Base-by-base conservation (phyloP, 208 protist species). In the Acanthamoeba healyi region DNA sequence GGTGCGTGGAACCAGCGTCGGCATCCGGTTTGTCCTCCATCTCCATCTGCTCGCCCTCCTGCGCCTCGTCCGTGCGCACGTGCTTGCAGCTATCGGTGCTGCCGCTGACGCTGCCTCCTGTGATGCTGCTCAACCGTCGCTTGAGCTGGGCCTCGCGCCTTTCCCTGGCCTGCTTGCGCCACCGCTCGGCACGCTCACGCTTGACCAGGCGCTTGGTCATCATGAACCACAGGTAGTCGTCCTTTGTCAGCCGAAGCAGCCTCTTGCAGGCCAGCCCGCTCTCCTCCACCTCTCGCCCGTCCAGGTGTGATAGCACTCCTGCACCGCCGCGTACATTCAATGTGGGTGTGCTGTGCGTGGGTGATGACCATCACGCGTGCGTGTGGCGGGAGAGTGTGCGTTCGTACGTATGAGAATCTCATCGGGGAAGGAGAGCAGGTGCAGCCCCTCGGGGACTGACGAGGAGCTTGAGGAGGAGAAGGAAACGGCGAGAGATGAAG, bases 141-240 rank as follows among this genome's bases (percentile, higher is more conserved):
- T 79, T 79, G 67, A 79, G 67, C 34, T 44, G 32, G 38, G 38
- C 38, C 34, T 79, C 67, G 67, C 67, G 67, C 2, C 67, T 32
- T 24, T 79, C 67, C 9, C 15, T 24, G 32, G 32, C 46, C 34
- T 32, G 32, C 81, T 38, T 54, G 44, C 54, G 81, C 54, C 32
- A 42, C 14, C 54, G n/a, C 54, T 88, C 81, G 22, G 38, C 54
- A 40, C 54, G 81, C 81, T 88, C 81, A 4, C 81, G 44, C 54
- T 88, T 88, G 44, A 63, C 54, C 49, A 65, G 10, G n/a, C 81
- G 44, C 81, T 88, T 88, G 54, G 54, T 63, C 49, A 88, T 63
- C 29, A 61, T 15, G 81, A 42, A 88, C 81, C 81, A 88, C 42
- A 88, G 54, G 81, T 88, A 88, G 54, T 88, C 81, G 54, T 88